These are phyloP conservation scores for Paecilomyces sp. DNA, from an alignment of 2,329 filamentous ascomycete genomes.

Conservation along the genomic window DNA sequence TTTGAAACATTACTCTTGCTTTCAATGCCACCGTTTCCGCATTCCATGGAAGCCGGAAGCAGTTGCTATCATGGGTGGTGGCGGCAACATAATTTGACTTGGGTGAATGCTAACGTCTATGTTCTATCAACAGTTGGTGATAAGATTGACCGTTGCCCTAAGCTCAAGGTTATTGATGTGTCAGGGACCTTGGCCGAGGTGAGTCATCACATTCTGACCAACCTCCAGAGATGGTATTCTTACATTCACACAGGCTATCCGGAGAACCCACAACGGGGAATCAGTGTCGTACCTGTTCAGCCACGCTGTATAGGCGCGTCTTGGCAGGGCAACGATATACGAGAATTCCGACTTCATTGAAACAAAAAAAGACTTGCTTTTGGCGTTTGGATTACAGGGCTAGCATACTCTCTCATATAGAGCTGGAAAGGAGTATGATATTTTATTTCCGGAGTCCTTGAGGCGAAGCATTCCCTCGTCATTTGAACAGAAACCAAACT, in stretches of 20 bases:
- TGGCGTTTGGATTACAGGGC: neutral
- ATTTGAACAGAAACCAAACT: neutral
- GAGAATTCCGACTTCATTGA: neutral
- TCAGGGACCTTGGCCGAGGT: slow-evolving; percentile 61
- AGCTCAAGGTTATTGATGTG: slow-evolving; percentile 86
- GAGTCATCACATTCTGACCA: slow-evolving; percentile 14
- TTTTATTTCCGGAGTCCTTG: neutral
- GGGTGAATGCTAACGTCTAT: neutral
- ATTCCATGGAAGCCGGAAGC: too few relatives aligned
- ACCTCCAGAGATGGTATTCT: neutral
- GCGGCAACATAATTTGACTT: too few relatives aligned
- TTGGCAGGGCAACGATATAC: neutral
- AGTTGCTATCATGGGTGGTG: too few relatives aligned
- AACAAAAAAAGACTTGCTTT: neutral
- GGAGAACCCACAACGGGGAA: slow-evolving; percentile 46
- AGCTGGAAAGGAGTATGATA: neutral
- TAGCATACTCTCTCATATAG: neutral
- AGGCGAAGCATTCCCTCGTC: neutral
- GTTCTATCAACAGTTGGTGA: slow-evolving; percentile 33
- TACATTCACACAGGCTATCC: slow-evolving; percentile 4
- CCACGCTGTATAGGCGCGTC: slow-evolving; percentile 30
- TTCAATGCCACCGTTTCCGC: too few relatives aligned
- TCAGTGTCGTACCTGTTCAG: slow-evolving; percentile 46
- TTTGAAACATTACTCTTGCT: neutral
- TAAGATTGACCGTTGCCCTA: slow-evolving; percentile 70